phyloP scores from a whole-genome alignment of 2,329 filamentous ascomycete species.

The Lecanosticta acicola region DNA sequence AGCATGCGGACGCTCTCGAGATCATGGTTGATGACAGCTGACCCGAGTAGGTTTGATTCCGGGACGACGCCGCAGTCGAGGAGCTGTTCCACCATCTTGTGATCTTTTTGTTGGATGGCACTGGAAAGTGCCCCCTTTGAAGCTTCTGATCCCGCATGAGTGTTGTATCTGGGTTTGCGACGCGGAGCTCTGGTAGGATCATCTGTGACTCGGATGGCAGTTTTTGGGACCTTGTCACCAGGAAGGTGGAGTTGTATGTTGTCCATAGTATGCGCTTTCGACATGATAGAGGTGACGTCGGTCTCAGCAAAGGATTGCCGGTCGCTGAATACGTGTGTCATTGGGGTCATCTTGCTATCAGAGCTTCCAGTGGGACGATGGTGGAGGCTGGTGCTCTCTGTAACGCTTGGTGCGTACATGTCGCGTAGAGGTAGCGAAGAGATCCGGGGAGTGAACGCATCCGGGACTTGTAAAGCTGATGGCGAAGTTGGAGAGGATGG shows the following conservation, averaged over 20 bases:
- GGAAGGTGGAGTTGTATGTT: slow-evolving; percentile 27
- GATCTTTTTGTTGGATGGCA: slow-evolving; percentile 26
- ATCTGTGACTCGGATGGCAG: slow-evolving; percentile 47
- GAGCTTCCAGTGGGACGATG: neutral
- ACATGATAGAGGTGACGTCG: slow-evolving; percentile 21
- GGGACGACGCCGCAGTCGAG: slow-evolving; percentile 18
- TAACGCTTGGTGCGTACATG: neutral
- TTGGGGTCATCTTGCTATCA: slow-evolving; percentile 9
- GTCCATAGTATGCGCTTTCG: slow-evolving; percentile 17
- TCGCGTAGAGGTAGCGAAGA: neutral
- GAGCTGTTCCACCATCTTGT: slow-evolving; percentile 27
- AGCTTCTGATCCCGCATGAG: slow-evolving; percentile 27
- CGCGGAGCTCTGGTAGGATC: slow-evolving; percentile 21
- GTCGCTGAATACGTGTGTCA: slow-evolving; percentile 12
- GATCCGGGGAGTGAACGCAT: slow-evolving; percentile 1
- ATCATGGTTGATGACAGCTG: slow-evolving; percentile 26
- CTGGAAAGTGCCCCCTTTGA: slow-evolving; percentile 39
- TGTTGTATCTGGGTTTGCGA: slow-evolving; percentile 17
- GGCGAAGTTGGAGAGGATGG: slow-evolving; percentile 1
- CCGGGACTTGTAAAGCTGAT: neutral
- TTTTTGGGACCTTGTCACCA: slow-evolving; percentile 39
- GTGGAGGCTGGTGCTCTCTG: neutral
- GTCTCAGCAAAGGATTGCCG: slow-evolving; percentile 17
- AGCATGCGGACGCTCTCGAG: slow-evolving; percentile 46
- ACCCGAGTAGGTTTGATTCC: slow-evolving; percentile 18